Evolutionary conservation across 805 yeast genomes (phyloP).

Genomic region (Teunomyces aglyptinius): DNA sequence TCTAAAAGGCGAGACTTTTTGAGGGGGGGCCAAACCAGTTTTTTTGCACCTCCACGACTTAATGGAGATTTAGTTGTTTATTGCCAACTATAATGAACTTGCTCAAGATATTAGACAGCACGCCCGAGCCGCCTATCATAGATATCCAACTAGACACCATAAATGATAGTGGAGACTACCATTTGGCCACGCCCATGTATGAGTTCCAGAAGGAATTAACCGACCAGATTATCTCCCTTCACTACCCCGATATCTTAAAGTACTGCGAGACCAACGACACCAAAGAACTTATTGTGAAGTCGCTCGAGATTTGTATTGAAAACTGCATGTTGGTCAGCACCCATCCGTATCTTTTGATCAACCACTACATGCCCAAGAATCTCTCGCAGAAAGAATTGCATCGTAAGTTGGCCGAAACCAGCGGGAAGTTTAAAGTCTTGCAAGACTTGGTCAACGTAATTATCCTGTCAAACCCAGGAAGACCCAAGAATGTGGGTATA

Average conservation of each 20-base stretch:
- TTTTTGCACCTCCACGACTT: not conserved
- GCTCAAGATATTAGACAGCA: constrained; percentile 70
- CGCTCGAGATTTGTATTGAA: constrained; percentile 68
- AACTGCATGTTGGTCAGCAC: constrained; percentile 80
- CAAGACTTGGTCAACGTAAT: constrained; percentile 61
- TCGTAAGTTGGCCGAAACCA: constrained; percentile 64
- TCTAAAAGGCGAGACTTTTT: not conserved
- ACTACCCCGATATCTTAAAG: constrained; percentile 85
- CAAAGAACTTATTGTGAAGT: constrained; percentile 60
- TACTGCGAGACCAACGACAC: constrained; percentile 66
- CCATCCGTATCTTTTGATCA: constrained; percentile 84
- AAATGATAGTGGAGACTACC: constrained; percentile 60
- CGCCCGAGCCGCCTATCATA: constrained; percentile 79
- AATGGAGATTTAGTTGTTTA: not conserved
- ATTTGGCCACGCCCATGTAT: constrained; percentile 78
- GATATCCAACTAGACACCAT: constrained; percentile 49
- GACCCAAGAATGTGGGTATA: constrained; percentile 57
- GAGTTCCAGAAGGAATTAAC: constrained; percentile 85
- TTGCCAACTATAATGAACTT: constrained; percentile 69
- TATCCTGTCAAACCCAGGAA: constrained; percentile 21
- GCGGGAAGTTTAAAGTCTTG: constrained; percentile 80
- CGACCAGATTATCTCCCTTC: constrained; percentile 88
- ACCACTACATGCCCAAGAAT: constrained; percentile 82
- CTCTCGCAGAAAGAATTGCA: constrained; percentile 71
- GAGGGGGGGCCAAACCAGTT: not conserved